Base-by-base conservation (phyloP, 2,329 filamentous ascomycete genomes). In the Aspergillus terreus region DNA sequence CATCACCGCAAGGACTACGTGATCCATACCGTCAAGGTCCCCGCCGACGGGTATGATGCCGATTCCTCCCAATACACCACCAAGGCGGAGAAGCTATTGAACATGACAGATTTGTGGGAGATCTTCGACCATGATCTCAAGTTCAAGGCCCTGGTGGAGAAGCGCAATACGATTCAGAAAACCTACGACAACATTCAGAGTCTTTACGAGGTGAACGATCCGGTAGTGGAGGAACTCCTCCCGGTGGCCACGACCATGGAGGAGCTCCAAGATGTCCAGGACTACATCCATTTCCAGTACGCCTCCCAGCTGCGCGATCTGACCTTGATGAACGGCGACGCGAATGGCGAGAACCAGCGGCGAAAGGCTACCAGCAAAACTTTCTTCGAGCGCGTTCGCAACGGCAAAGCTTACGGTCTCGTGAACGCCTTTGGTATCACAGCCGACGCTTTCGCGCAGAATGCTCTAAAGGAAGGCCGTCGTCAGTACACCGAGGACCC, bases 1-100 rank as follows among this genome's bases (percentile, higher is more conserved):
- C 92, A 96, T 70, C 94, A 99, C 66, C 90, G 94, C 55, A 96
- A 96, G 71, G 94, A 99, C 69, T 99, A 97, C 66, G 81, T 99
- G 41, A 95, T 99, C 51, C 90, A 97, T 64, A 88, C 88, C 21
- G 86, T 86, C 58, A 91, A 89, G 65, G 74, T 80, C n/a, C 76
- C 79, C 36, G 80, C 82, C 6, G 84, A 75, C 68, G 79, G 81
- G 14, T 80, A 85, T 51, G 86, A 92, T 58, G 81, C 82, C 7
- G 85, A 90, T 61, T 84, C 81, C 1, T 84, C 86, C 1, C 85
- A 90, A 52, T 88, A 85, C 64, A 84, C 85, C 51, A 83, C 92
- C 51, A 77, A 76, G 53, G 91, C 92, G 1, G 89, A 95, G 72
- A 95, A 95, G 70, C 81, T 99, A 1, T 78, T 99, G 36, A 92